Base-by-base conservation (phyloP, 2,329 filamentous ascomycete species). In the Calonectria pseudoreteaudii region DNA sequence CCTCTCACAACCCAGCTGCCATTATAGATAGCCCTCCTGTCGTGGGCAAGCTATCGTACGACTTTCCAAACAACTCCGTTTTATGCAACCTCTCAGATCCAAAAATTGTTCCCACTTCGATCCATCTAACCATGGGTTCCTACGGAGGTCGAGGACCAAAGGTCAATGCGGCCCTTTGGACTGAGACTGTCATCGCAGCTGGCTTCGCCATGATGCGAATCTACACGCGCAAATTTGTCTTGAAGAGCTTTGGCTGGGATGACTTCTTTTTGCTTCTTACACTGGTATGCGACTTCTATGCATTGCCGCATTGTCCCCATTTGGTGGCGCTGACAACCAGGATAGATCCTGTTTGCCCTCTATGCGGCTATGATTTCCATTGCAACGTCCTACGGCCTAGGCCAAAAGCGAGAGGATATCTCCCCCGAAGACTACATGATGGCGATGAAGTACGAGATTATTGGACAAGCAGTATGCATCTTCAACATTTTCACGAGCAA, bases 381-480 rank as follows among this genome's bases (percentile, higher is more conserved):
- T 18, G 66, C 49, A 5, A 68, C 66, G 20, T 30, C 31, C 14
- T 58, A 68, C 23, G 66, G 66, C 16, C 47, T 68, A 5, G 66
- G 66, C 7, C 66, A 56, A 13, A 56, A 56, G 20, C 50, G 49
- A 18, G 66, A 34, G 16, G 50, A 68, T 26, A 31, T 68, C 6
- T 2, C 31, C 5, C 31, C 31, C 18, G 50, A 53, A 1, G 49
- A 68, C 50, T 68, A 68, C 23, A 56, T 68, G 31, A 62, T 34
- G 38, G 67, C 56, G n/a, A 50, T 72, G 56, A 75, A 74, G 58
- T 72, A 53, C 41, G 71, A 75, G 47, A 68, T 72, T 30, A 72
- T 75, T 23, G 72, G 56, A 6, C 74, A 75, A 28, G 74, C 64
- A 9, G 64, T 74, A 41, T 74, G 74, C 69, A 77, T 77, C 67